Evolutionary conservation across 305 asterid genomes (phyloP).

Genomic region (Withania somnifera): DNA sequence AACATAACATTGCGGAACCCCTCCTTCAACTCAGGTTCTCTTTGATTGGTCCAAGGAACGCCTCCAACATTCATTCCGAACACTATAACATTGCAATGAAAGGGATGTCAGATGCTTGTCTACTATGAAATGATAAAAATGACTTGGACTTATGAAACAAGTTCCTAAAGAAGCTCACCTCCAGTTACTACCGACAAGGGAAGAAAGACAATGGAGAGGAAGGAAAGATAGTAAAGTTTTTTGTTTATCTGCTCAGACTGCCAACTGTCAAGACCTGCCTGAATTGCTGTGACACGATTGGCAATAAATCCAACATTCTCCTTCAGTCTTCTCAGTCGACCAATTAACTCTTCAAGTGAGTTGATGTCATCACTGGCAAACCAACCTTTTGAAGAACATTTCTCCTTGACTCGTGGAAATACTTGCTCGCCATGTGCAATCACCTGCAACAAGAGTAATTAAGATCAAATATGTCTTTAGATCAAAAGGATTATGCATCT

Average conservation of each 20-base stretch:
- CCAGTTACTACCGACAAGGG: slow-evolving; percentile 88
- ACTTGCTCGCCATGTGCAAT: slow-evolving; percentile 91
- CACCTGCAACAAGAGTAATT: slow-evolving; percentile 36
- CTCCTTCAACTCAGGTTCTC: slow-evolving; percentile 44
- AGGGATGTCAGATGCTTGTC: background rate
- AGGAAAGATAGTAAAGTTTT: slow-evolving; percentile 84
- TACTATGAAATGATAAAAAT: background rate
- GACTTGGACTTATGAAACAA: background rate
- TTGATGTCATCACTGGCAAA: slow-evolving; percentile 58
- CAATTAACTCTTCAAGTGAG: slow-evolving; percentile 77
- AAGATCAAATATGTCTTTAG: background rate
- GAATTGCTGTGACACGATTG: slow-evolving; percentile 84
- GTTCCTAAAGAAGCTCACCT: slow-evolving; percentile 30
- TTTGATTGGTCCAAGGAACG: slow-evolving; percentile 89
- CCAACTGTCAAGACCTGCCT: slow-evolving; percentile 94
- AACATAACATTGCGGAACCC: slow-evolving; percentile 74
- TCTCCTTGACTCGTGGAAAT: slow-evolving; percentile 82
- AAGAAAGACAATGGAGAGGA: slow-evolving; percentile 86
- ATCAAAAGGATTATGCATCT: background rate
- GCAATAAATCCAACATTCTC: slow-evolving; percentile 90
- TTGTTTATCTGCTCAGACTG: slow-evolving; percentile 89
- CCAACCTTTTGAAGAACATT: slow-evolving; percentile 85
- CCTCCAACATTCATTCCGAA: slow-evolving; percentile 99
- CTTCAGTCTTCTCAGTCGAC: slow-evolving; percentile 73
- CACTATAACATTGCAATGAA: slow-evolving; percentile 24